A percentile compares a stretch with the other conserved stretches of the same genome.
phyloP scores from a whole-genome alignment of 2,329 filamentous ascomycete genomes.

The Cordyceps pruinosa region DNA sequence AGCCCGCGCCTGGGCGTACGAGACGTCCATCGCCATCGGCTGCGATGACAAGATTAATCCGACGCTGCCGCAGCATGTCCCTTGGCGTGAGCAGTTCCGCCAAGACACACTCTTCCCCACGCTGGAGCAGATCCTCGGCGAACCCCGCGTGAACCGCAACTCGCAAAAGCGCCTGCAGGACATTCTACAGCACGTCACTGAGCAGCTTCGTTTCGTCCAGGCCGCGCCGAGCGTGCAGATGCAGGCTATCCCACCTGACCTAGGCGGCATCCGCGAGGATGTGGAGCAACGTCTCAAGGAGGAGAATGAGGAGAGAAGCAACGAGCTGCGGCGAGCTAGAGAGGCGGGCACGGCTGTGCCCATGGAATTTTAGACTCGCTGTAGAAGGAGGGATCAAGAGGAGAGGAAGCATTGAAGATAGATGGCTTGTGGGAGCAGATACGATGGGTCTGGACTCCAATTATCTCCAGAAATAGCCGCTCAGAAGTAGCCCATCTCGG shows the following conservation, averaged over 20 bases:
- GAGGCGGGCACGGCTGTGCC: conserved; percentile 52
- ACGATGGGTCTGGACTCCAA: not conserved
- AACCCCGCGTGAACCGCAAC: conserved; percentile 71
- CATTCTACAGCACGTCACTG: conserved; percentile 69
- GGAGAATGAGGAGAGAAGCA: conserved; percentile 53
- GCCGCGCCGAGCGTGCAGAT: conserved; percentile 84
- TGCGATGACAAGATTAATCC: conserved; percentile 63
- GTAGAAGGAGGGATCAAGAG: not conserved
- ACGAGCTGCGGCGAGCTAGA: conserved; percentile 42
- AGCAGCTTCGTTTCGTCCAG: conserved; percentile 81
- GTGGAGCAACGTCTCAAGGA: conserved; percentile 63
- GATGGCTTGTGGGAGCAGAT: not conserved
- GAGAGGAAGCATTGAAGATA: not conserved
- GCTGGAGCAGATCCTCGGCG: conserved; percentile 62
- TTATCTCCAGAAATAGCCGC: not conserved
- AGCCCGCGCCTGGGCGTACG: conserved; percentile 92
- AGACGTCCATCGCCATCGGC: conserved; percentile 84
- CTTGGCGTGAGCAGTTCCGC: conserved; percentile 83
- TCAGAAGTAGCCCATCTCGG: too few species aligned
- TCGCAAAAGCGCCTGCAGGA: conserved; percentile 66
- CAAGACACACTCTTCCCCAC: conserved; percentile 84
- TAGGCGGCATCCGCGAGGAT: conserved; percentile 60
- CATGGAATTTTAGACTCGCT: conserved; percentile 41
- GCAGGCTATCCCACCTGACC: conserved; percentile 69
- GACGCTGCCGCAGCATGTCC: conserved; percentile 70